These are phyloP conservation scores for Theobroma cacao DNA, from an alignment of 345 rosid genomes.

Conservation along the genomic window DNA sequence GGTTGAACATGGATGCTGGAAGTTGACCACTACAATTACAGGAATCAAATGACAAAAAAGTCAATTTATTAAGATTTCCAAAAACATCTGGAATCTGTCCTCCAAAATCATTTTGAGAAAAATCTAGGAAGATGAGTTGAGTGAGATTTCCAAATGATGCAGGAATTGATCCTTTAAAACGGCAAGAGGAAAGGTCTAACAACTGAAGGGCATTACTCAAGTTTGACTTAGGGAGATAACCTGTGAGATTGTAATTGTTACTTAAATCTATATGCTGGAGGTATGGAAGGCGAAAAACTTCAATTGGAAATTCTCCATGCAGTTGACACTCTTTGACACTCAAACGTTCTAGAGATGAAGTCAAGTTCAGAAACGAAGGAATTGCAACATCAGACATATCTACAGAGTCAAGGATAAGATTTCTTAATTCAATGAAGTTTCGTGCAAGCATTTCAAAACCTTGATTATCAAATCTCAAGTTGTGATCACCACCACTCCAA, in stretches of 20 bases:
- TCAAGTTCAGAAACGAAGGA: not conserved
- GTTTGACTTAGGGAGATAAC: not conserved
- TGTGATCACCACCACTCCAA: accelerated
- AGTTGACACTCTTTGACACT: not conserved
- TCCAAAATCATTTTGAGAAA: too few species aligned
- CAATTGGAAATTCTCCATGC: constrained; percentile 10
- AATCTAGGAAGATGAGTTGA: too few species aligned
- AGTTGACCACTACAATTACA: too few species aligned
- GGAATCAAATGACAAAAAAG: too few species aligned
- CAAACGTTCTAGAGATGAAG: constrained; percentile 9
- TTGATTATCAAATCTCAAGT: not conserved
- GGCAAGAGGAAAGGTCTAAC: too few species aligned
- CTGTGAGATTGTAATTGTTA: not conserved
- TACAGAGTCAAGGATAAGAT: not conserved
- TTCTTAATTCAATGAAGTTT: constrained; percentile 1
- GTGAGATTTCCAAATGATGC: too few species aligned
- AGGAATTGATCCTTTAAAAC: too few species aligned
- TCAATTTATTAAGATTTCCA: too few species aligned
- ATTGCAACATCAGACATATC: not conserved
- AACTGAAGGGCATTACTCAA: too few species aligned
- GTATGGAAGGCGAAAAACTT: constrained; percentile 1
- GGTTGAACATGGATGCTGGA: too few species aligned
- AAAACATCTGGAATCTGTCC: too few species aligned
- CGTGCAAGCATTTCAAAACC: not conserved
- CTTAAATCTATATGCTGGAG: not conserved